Conservation (phyloP, 1,284 basidiomycete species). For the Trametes versicolor region DNA sequence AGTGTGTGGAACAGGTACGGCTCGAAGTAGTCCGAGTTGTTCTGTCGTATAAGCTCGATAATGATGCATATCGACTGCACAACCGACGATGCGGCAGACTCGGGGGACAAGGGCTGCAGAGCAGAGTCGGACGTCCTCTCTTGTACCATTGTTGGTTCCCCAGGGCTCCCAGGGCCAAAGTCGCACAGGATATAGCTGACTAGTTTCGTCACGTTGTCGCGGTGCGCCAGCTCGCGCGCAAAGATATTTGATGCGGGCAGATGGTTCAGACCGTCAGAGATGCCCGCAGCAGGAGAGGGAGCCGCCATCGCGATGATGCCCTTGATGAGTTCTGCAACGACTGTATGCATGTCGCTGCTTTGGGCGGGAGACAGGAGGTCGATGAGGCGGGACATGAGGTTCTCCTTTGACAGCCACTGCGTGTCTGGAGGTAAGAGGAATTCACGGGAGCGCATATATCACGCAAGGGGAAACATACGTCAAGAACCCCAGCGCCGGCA, state of each 20-base stretch:
- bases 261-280: constrained; percentile 72
- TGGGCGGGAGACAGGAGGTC: constrained; percentile 86
- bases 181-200: constrained; percentile 85
- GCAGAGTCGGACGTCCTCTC: not conserved
- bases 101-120: constrained; percentile 50
- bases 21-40: constrained; percentile 99
- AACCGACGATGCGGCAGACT: constrained; percentile 89
- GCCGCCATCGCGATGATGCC: constrained; percentile 95
- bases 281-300: constrained; percentile 81
- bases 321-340: constrained; percentile 93
- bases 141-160: constrained; percentile 32
- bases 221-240: constrained; percentile 89
- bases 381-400: constrained; percentile 85
- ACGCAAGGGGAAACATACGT: constrained; percentile 66
- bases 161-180: constrained; percentile 48
- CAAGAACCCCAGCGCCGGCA: constrained; percentile 85
- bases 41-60: constrained; percentile 97
- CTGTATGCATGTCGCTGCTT: constrained; percentile 83
- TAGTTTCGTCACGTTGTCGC: constrained; percentile 78
- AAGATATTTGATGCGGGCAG: constrained; percentile 87
- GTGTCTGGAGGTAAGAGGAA: constrained; percentile 47
- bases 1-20: constrained; percentile 98
- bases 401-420: constrained; percentile 90
- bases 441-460: constrained; percentile 41
- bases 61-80: constrained; percentile 91